phyloP scores from a whole-genome alignment of 2,329 filamentous ascomycete species.

The Arthroderma uncinatum region DNA sequence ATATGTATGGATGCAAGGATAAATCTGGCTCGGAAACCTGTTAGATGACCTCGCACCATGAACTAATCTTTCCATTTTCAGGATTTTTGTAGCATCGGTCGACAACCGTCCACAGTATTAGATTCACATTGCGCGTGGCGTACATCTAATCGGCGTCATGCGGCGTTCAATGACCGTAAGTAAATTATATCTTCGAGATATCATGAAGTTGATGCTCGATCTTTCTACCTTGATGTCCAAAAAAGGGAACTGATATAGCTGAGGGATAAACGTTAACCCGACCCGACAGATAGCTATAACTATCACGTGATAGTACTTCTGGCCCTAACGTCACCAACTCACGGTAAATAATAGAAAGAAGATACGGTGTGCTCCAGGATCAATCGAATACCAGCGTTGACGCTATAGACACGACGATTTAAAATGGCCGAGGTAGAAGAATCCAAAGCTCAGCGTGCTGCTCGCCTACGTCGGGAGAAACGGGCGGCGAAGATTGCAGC shows the following conservation, averaged over 20 bases:
- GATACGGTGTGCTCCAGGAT: background rate
- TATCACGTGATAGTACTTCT: background rate
- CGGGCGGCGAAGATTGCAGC: slow-evolving; percentile 52
- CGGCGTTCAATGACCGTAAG: background rate
- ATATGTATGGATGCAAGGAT: background rate
- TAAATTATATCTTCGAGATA: background rate
- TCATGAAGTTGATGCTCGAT: background rate
- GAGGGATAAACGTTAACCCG: background rate
- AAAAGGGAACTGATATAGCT: no score
- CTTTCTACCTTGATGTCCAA: no score
- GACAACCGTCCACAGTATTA: background rate
- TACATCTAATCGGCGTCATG: background rate
- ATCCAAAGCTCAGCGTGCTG: slow-evolving; percentile 40
- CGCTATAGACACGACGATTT: background rate
- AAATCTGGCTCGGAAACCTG: background rate
- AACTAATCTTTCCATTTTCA: background rate
- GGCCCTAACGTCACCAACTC: background rate
- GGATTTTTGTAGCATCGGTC: background rate
- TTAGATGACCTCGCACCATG: background rate
- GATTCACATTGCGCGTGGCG: background rate
- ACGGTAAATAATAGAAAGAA: background rate
- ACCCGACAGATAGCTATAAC: background rate
- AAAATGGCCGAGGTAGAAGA: slow-evolving; percentile 23
- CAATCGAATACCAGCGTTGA: background rate
- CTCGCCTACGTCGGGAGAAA: slow-evolving; percentile 51